These are phyloP conservation scores for Limnanthes douglasii DNA, from an alignment of 345 rosid species.

Conservation along the genomic window DNA sequence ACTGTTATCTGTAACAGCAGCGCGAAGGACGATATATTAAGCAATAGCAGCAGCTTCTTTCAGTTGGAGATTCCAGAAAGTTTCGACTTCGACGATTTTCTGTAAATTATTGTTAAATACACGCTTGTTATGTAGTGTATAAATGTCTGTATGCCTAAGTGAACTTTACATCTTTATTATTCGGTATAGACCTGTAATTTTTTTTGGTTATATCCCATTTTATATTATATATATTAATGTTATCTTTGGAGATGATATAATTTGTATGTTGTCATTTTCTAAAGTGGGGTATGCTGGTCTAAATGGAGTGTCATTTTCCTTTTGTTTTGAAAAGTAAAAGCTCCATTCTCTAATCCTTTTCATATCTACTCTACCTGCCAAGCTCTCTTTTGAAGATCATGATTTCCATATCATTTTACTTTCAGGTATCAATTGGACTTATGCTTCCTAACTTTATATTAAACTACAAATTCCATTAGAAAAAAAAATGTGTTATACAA, in stretches of 20 bases:
- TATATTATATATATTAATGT: not conserved
- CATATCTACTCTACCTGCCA: too few relatives aligned
- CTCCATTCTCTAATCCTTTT: not conserved
- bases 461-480: too few relatives aligned
- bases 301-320: too few relatives aligned
- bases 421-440: too few relatives aligned
- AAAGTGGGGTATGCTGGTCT: too few relatives aligned
- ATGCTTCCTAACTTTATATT: too few relatives aligned
- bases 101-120: slow-evolving; percentile 27
- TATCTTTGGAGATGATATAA: too few relatives aligned
- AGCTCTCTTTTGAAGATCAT: too few relatives aligned
- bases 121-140: not conserved
- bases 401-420: not conserved
- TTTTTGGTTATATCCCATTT: slow-evolving; percentile 13
- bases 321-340: not conserved
- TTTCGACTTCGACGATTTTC: slow-evolving; percentile 49
- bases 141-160: not conserved
- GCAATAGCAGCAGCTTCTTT: slow-evolving; percentile 54
- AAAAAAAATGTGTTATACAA: too few relatives aligned
- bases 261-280: too few relatives aligned
- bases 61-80: slow-evolving; percentile 63
- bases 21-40: slow-evolving; percentile 52
- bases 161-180: slow-evolving; percentile 1
- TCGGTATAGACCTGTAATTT: slow-evolving; percentile 1
- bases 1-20: slow-evolving; percentile 36